Conservation (phyloP, 139 green algal species). For the Micractinium sp. region DNA sequence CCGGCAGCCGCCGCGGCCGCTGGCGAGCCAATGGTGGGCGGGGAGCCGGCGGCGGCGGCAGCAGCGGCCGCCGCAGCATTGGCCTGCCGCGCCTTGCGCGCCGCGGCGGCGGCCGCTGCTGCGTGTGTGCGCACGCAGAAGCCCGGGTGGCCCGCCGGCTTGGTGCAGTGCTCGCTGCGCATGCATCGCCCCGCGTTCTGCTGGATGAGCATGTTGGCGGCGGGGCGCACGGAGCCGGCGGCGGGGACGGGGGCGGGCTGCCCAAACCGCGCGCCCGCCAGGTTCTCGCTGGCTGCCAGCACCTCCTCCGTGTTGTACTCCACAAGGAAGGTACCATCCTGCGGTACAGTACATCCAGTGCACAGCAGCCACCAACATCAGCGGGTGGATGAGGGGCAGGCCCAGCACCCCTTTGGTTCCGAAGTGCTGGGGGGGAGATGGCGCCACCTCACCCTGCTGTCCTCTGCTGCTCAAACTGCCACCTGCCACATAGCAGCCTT, state of each 20-base stretch:
- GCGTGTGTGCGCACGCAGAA: constrained; percentile 52
- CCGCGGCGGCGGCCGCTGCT: constrained; percentile 10
- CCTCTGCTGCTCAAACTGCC: no score
- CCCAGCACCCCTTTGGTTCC: no score
- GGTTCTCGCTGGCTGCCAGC: constrained; percentile 46
- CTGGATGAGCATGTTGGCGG: constrained; percentile 50
- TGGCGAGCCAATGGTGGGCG: not conserved
- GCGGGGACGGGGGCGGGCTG: constrained; percentile 18
- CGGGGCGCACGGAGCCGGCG: constrained; percentile 14
- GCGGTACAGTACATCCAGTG: not conserved
- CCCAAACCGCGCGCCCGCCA: constrained; percentile 39
- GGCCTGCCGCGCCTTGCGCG: constrained; percentile 23
- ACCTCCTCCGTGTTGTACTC: constrained; percentile 57
- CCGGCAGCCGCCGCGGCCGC: no score
- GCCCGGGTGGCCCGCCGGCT: constrained; percentile 62
- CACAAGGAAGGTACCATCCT: constrained; percentile 48
- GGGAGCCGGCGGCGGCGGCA: not conserved
- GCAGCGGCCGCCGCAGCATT: constrained; percentile 8
- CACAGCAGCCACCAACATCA: no score
- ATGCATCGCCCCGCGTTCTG: constrained; percentile 55
- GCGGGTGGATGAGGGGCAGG: no score
- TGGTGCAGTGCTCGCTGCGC: constrained; percentile 63
- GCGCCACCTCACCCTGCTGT: no score
- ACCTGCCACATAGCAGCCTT: no score
- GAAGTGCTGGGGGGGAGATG: no score